Base-by-base conservation (phyloP, 169 alveolate genomes). In the Plasmodium gallinaceum region DNA sequence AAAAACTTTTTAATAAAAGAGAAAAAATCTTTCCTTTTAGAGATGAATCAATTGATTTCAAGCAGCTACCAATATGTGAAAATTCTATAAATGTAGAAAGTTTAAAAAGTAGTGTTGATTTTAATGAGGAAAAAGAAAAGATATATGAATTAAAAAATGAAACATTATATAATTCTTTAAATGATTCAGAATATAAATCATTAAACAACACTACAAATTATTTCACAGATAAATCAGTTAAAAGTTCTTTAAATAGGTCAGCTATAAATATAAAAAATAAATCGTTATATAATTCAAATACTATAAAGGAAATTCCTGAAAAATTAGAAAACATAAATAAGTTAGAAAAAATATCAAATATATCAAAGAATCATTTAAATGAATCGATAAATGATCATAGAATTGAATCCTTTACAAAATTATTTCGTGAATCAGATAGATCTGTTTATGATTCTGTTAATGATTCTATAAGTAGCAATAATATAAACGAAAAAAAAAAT, bases 181-280 rank as follows among this genome's bases (percentile, higher is more conserved):
- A 12, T 39, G 12, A 14, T 71, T 39, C 54, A 48, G 68, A 42
- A 5, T 51, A 10, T 26, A 48, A 71, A 12, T 37, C 65, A 18
- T 10, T 32, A n/a, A 16, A 52, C 52, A 71, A 48, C 12, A 18
- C 65, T 51, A n/a, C 69, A 46, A 48, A 37, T 51, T 32, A 8
- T 42, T 39, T 71, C 14, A 48, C 69, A 52, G 83, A 71, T 71
- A 26, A 71, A 16, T 26, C 18, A 32, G 39, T 32, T 32, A 32
- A 32, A 32, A 32, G 39, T 10, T 18, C 69, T 26, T 42, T 16
- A 12, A 52, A 71, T 51, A 52, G 22, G 10, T 52, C 83, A 71
- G 58, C 20, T 48, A 14, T 71, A 16, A 18, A 39, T 22, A 37
- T 71, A 51, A 71, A 58, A 16, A 51, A 71, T 18, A 24, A 52